Base-by-base conservation (phyloP, 2,329 filamentous ascomycete genomes). In the Dactylellina parvicollis region DNA sequence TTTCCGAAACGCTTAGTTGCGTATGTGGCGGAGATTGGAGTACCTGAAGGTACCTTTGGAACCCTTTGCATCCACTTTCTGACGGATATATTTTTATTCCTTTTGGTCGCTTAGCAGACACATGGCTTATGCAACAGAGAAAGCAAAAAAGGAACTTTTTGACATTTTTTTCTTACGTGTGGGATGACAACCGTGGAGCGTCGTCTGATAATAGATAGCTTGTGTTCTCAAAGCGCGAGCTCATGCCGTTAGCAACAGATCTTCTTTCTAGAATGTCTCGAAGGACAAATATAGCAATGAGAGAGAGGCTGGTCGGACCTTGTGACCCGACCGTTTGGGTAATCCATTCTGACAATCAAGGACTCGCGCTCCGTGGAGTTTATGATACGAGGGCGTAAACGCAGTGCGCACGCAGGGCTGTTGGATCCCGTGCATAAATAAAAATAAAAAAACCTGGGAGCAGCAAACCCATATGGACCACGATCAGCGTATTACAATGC, bases 21-120 rank as follows among this genome's bases (percentile, higher is more conserved):
- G 42, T 67, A 57, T 57, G 52, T 67, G 62, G 62, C 44, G 52
- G 32, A 56, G 52, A 30, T n/a, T n/a, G 32, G 16, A 52, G 52
- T 67, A 67, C 62, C 22, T 52, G 14, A 12, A 34, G 62, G 62
- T 67, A 67, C 62, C 59, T 67, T 65, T 12, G 62, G 40, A 59
- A 44, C 38, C 28, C 42, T 16, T 42, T 67, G 52, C 32, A 66
- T 59, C 52, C 52, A 67, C 24, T 30, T 44, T 67, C 34, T 32
- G 22, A 67, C 44, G 62, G 42, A 67, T 18, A 40, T 34, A 49
- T 52, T 59, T 14, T 66, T 32, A 26, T 66, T 66, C 34, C 30
- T 67, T 67, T 67, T 59, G 52, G 24, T 59, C 24, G 26, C 36
- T 66, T 66, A 18, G 44, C 34, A 28, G 42, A 26, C 5, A 38